Evolutionary conservation across 78 protist species (phyloP), one percentile per base, ranked within the genome.

Genomic region (Cavenderia fasciculata): DNA sequence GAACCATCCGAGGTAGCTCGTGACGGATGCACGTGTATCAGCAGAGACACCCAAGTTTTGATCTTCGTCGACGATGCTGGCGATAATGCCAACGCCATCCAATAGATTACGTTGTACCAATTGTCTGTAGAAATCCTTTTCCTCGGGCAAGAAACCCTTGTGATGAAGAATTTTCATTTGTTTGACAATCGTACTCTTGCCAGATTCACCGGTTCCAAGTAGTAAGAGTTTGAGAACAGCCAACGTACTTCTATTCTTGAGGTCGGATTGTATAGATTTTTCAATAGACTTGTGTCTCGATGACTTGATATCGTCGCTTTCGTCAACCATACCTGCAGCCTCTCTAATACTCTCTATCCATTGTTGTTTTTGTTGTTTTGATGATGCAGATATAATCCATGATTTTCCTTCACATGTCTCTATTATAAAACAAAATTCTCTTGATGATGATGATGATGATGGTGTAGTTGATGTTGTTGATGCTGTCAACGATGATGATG

Each of bases 121-220:
- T 23, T 82, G 74, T 41, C 40, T 46, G 33, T 82, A 82, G 47
- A 82, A 82, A 6, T 82, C 76, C 36, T 82, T 59, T 47, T 82
- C 90, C 31, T 82, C 90, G 11, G 59, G n/a, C 0, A 49, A 33
- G 94, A 74, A 97, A 19, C 99, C 99, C 4, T 88, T 76, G 59
- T 54, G 71, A 88, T 95, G 86, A 18, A 95, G 10, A 25, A 96
- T 89, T 75, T 95, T 94, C 97, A 96, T 88, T 57, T 96, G 97
- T 75, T 95, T 96, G 59, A 93, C 93, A 19, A 96, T 21, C 14
- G 97, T 96, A 3, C 76, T 44, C 36, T 96, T 96, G 21, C 97
- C 97, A 2, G 96, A 46, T 38, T 54, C 89, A 72, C 97, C 68
- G 5, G 90, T 68, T 7, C 90, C 90, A n/a, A 82, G 38, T 43